These are phyloP conservation scores for Viola odorata DNA, from an alignment of 345 rosid genomes.

Conservation along the genomic window DNA sequence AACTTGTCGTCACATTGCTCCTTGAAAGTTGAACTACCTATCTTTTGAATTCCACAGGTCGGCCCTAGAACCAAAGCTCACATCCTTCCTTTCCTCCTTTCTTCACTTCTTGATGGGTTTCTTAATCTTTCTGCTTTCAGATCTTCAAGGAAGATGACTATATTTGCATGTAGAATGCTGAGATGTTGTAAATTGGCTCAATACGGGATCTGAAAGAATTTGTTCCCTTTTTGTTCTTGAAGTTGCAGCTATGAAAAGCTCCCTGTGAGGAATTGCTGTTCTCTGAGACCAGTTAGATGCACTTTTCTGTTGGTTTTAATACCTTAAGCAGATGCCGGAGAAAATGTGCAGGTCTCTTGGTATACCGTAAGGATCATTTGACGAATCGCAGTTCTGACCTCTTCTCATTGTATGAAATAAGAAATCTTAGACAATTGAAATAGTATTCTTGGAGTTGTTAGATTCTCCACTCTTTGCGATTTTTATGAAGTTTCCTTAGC, in stretches of 20 bases:
- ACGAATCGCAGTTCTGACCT: constrained; percentile 22
- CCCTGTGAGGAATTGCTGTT: constrained; percentile 18
- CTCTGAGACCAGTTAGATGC: constrained; percentile 6
- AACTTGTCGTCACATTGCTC: no score
- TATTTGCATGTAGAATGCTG: constrained; percentile 20
- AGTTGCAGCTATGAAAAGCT: constrained; percentile 34
- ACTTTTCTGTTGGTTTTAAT: constrained; percentile 17
- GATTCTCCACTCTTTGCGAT: constrained; percentile 2
- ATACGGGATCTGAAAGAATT: constrained; percentile 25
- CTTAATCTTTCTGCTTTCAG: constrained; percentile 32
- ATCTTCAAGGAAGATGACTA: constrained; percentile 30
- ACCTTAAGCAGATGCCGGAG: constrained; percentile 17
- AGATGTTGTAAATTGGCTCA: constrained; percentile 20
- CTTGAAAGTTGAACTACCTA: no score
- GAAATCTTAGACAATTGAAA: constrained; percentile 17
- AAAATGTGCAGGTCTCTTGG: constrained; percentile 13
- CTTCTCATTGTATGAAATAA: constrained; percentile 26
- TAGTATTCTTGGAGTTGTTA: constrained; percentile 4
- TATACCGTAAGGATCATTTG: constrained; percentile 10
- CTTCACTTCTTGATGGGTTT: constrained; percentile 4
- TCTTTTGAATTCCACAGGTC: no score
- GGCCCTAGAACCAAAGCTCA: not conserved
- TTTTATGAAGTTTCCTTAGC: not conserved
- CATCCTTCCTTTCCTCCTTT: not conserved
- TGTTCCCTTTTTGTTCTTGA: constrained; percentile 21